phyloP scores from a whole-genome alignment of 2,329 filamentous ascomycete species.

The Fusarium dlaminii region DNA sequence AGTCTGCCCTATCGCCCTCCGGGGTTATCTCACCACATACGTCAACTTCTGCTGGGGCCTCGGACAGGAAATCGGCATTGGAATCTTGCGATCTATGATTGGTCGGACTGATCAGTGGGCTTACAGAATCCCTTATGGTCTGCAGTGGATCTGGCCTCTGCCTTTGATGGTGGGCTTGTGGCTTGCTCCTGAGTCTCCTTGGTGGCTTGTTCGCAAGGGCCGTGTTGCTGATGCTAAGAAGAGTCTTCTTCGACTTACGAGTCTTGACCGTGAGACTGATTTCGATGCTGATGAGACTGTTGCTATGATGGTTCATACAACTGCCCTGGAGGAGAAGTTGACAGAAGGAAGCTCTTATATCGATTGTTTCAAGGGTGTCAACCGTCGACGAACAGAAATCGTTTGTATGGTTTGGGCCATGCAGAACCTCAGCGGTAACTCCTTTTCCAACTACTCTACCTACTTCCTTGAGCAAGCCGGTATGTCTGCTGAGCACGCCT shows the following conservation, averaged over 20 bases:
- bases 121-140: conserved; percentile 74
- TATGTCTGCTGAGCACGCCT: conserved; percentile 58
- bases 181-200: conserved; percentile 76
- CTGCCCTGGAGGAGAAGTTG: conserved; percentile 79
- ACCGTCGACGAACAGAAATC: conserved; percentile 80
- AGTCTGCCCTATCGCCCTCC: conserved; percentile 76
- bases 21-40: conserved; percentile 77
- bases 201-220: conserved; percentile 78
- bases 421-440: conserved; percentile 70
- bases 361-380: conserved; percentile 84
- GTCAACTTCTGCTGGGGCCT: conserved; percentile 82
- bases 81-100: conserved; percentile 76
- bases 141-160: conserved; percentile 83
- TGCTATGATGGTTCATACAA: conserved; percentile 93
- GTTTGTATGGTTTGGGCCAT: conserved; percentile 72
- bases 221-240: conserved; percentile 72
- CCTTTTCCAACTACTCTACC: conserved; percentile 72
- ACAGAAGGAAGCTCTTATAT: conserved; percentile 78
- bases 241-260: conserved; percentile 72
- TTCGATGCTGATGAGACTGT: conserved; percentile 87
- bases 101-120: conserved; percentile 72
- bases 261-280: conserved; percentile 68
- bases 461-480: conserved; percentile 71
- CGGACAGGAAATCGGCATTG: conserved; percentile 76
- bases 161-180: conserved; percentile 72